Base-by-base conservation (phyloP, 2,329 filamentous ascomycete genomes). In the Diplodia sapinea region DNA sequence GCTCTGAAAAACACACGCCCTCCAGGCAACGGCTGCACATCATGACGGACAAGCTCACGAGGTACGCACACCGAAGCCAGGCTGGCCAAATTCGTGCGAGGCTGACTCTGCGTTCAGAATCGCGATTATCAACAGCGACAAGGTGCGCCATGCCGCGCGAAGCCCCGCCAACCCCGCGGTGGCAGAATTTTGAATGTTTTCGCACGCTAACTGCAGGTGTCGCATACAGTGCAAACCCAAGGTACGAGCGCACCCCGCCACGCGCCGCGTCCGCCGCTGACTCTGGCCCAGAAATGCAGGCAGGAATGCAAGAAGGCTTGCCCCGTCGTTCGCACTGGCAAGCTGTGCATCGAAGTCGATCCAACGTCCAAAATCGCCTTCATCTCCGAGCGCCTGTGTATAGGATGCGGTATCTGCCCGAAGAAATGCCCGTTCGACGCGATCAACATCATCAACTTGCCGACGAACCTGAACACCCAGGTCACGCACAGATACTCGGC, bases 221-320 rank as follows among this genome's bases (percentile, higher is more conserved):
- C 50, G 57, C 66, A 68, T 72, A 81, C 77, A 94, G 91, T 94
- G 92, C 87, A 95, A 95, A 80, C 92, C 92, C 69, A 94, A 94
- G 87, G 91, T 91, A 85, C 75, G 80, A 72, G 26, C 38, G 33
- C 65, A 51, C 23, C 29, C 17, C 52, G 51, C 51, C 52, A 50
- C 51, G 38, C 23, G 38, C 51, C 64, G 36, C 38, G 40, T 26
- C 29, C 13, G 23, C 5, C 38, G 64, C 66, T 64, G 38, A 68
- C 57, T 56, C 52, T 43, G 9, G 66, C 51, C 31, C 76, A 94
- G 91, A 98, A 98, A 93, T 98, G 95, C 82, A 90, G 94, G 73
- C 94, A 97, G 84, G 95, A 99, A 82, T 99, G 95, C 87, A 98
- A 98, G 82, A 98, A 98, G 81, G 94, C 94, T 36, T 99, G 95